Evolutionary conservation across 768 basidiomycete genomes (phyloP), one percentile per base, ranked within the genome.

Genomic region (Serendipita vermifera): DNA sequence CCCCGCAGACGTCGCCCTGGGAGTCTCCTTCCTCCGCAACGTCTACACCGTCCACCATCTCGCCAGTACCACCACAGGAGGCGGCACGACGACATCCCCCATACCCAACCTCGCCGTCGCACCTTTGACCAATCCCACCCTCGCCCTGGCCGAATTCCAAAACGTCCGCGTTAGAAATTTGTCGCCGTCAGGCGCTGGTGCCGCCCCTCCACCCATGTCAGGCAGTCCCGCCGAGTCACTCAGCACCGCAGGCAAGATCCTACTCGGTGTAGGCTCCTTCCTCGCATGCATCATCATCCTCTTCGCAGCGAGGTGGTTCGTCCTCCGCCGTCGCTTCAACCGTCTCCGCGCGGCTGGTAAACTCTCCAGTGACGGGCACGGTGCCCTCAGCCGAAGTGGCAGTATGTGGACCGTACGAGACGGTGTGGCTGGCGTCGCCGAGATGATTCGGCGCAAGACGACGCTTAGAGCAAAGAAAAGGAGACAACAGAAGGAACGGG

Each of bases 11-110:
- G 81, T 89, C 69, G 72, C 89, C 57, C 79, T 89, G 35, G 87
- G 85, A 36, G 82, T 86, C 0, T 80, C 86, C 0, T 89, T 89
- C 64, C 69, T 89, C 62, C 75, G 84, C 9, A 87, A 81, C 62
- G 75, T 79, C 3, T 89, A 90, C 64, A 82, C 78, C 11, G 85
- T 90, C 59, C 77, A 87, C 75, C 81, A 81, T 3, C 79, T 83
- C 65, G 68, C 58, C 32, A 61, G 62, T 22, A 56, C 60, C 39
- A 58, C 59, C 26, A 17, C 33, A 38, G 33, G 35, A 29, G 27
- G 56, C 39, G 54, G 60, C 6, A 32, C 62, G 36, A 33, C 54
- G 7, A 60, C 5, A 68, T 76, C 59, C 5, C n/a, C 9, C 38
- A 32, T 26, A 1, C 75, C 85, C 0, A 66, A 71, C 0, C 72